Percentiles rank a stretch among this genome's conserved stretches.
Evolutionary conservation across 331 rosid genomes (phyloP).

Genomic region (Dryas integrifolia): DNA sequence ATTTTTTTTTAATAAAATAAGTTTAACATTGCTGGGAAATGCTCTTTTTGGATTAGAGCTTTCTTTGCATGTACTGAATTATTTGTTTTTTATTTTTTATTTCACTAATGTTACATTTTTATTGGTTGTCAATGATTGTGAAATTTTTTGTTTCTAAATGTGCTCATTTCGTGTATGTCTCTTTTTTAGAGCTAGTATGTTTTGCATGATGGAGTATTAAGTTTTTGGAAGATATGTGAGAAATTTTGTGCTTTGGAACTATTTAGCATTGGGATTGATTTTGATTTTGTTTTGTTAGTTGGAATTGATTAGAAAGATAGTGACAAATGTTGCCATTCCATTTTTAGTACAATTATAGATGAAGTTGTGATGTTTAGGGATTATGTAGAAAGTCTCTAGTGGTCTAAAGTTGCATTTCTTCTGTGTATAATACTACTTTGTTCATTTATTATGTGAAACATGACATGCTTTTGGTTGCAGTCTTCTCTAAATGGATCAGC

Average conservation of each 20-base stretch:
- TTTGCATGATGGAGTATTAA: background rate
- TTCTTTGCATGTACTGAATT: background rate
- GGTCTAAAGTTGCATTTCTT: background rate
- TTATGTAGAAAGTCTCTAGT: background rate
- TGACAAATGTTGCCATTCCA: background rate
- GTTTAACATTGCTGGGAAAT: background rate
- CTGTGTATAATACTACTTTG: background rate
- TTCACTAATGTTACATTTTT: background rate
- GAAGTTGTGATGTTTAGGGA: background rate
- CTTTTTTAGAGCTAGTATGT: background rate
- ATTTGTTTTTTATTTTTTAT: no score
- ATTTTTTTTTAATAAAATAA: background rate
- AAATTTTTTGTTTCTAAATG: background rate
- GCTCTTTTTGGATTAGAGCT: background rate
- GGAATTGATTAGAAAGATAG: background rate
- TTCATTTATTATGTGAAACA: background rate
- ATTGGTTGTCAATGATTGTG: background rate
- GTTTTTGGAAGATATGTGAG: background rate
- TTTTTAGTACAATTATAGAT: background rate
- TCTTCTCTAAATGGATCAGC: slow-evolving; percentile 89
- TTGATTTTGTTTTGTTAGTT: background rate
- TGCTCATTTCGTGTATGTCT: background rate
- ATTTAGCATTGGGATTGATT: background rate
- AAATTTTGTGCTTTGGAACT: background rate
- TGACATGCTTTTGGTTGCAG: slow-evolving; percentile 43